A percentile compares a stretch with the other conserved stretches of the same genome.
Conservation (phyloP, 2,329 filamentous ascomycete species). For the Trichophyton schoenleinii region DNA sequence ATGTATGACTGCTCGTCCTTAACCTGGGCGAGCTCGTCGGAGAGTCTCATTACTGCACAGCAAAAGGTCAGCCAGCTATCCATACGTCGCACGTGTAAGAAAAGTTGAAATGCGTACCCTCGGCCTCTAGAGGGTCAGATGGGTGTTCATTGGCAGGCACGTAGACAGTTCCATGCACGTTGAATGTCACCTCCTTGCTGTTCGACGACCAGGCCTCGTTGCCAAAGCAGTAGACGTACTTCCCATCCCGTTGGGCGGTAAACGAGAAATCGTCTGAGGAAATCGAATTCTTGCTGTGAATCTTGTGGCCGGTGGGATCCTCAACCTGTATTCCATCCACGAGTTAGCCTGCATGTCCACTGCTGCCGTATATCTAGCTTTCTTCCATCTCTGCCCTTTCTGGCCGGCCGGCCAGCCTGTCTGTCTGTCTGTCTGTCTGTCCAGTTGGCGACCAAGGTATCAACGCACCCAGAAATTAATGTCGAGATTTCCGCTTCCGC, state of each 20-base stretch:
- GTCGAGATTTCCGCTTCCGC: conserved; percentile 83
- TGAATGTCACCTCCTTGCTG: conserved; percentile 97
- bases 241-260: conserved; percentile 70
- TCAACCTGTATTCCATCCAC: conserved; percentile 46
- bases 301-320: conserved; percentile 62
- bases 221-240: conserved; percentile 95
- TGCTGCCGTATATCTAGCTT: not conserved
- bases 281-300: conserved; percentile 66
- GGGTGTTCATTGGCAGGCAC: conserved; percentile 76
- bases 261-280: conserved; percentile 92
- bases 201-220: conserved; percentile 96
- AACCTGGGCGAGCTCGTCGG: conserved; percentile 76
- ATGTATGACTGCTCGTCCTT: conserved; percentile 99
- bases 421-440: not conserved
- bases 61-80: not conserved
- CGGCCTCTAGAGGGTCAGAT: conserved; percentile 76
- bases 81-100: not conserved
- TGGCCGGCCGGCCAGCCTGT: not conserved
- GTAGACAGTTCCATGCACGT: conserved; percentile 97
- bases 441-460: not conserved
- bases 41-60: conserved; percentile 59
- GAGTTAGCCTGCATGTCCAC: not conserved
- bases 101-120: conserved; percentile 44
- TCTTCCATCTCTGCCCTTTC: not conserved
- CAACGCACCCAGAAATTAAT: conserved; percentile 89